Evolutionary conservation across 1,139 yeast species (phyloP), one percentile per base, ranked within the genome.

Genomic region (Spencermartinsiella ligniputridi): DNA sequence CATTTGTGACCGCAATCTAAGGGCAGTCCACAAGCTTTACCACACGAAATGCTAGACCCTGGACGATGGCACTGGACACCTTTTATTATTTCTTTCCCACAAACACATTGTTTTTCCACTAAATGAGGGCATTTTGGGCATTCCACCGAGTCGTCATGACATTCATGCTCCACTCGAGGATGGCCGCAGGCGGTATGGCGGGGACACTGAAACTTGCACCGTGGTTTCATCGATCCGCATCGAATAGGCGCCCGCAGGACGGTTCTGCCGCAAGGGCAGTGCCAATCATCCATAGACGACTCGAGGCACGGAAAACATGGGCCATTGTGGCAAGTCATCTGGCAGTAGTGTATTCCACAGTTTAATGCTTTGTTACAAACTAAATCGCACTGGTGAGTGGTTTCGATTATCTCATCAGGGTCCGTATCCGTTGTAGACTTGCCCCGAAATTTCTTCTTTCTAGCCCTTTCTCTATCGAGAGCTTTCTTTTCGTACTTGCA

Each of bases 211-310:
- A 78, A 75, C 24, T 69, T 72, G 66, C 97, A 89, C 4, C 70
- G 71, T 4, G 92, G 84, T 24, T 80, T 62, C 39, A 67, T 71
- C 0, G 92, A 79, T 11, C 97, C 97, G 67, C 97, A 89, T 53
- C 96, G 72, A 9, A 88, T 89, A 0, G 97, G 97, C 0, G 96
- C 96, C 41, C 75, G 75, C 8, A 88, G 70, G 2, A 83, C 72
- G 0, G 97, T 89, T 48, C 76, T 73, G 1, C 97, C 96, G 69
- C 97, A 89, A 45, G 84, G 75, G 60, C 97, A 89, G 2, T 81
- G 74, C 54, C 87, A 69, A 60, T 89, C 97, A 24, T 86, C 92
- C 42, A 81, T 79, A 11, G 88, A 76, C 3, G 95, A 84, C 56
- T 88, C 96, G 41, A 86, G 63, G 61, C 97, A 89, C 8, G 90